Conservation (phyloP, 148 eudicot genomes). For the Drosera capensis region DNA sequence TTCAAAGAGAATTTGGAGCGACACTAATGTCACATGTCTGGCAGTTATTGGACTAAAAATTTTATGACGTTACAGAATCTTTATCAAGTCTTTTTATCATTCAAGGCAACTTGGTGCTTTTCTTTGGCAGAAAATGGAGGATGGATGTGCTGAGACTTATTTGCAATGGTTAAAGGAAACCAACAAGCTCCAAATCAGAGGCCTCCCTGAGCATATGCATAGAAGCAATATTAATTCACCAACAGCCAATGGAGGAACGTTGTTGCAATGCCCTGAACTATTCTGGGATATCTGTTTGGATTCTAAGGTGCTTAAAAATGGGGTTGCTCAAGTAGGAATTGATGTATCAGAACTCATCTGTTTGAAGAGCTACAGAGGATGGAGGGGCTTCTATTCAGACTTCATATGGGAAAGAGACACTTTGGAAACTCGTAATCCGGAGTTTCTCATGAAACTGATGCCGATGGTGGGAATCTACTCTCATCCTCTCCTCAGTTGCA, state of each 20-base stretch:
- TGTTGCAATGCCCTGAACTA: conserved; percentile 21
- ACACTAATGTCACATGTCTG: no score
- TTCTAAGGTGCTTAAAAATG: conserved; percentile 25
- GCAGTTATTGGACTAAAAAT: no score
- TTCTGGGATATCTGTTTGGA: conserved; percentile 34
- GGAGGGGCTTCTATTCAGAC: conserved; percentile 42
- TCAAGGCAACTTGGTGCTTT: conserved; percentile 44
- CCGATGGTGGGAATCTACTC: conserved; percentile 24
- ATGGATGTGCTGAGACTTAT: conserved; percentile 20
- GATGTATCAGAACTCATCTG: conserved; percentile 26
- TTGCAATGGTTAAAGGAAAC: conserved; percentile 31
- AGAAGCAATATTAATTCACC: conserved; percentile 13
- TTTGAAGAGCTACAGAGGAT: conserved; percentile 40
- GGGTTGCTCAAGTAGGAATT: conserved; percentile 29
- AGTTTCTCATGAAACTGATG: conserved; percentile 23
- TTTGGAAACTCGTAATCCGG: conserved; percentile 29
- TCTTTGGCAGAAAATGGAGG: conserved; percentile 34
- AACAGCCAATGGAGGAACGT: conserved; percentile 11
- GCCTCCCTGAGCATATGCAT: conserved; percentile 13
- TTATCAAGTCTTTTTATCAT: conserved; percentile 28
- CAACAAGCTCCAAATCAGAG: conserved; percentile 11
- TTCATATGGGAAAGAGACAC: conserved; percentile 27
- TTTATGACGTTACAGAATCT: conserved; percentile 15
- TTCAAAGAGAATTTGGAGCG: no score
- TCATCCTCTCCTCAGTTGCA: conserved; percentile 30